Conservation (phyloP, 2,329 filamentous ascomycete genomes). For the Alternaria sp. region DNA sequence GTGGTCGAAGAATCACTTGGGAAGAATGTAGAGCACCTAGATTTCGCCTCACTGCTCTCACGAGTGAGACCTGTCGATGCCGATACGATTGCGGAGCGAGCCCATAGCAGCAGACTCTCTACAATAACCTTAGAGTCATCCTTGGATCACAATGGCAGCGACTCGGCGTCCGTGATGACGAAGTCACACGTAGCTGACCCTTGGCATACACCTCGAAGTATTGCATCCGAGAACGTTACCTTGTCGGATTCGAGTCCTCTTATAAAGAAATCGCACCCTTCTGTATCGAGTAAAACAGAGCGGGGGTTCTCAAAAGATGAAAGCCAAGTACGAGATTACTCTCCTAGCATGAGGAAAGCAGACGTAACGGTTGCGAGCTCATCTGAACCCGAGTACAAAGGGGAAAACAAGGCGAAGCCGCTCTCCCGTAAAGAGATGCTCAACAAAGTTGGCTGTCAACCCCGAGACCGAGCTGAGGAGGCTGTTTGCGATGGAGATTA, state of each 20-base stretch:
- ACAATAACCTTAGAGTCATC: neutral
- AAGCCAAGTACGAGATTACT: neutral
- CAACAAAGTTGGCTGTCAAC: conserved; percentile 31
- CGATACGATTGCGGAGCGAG: neutral
- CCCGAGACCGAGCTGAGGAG: conserved; percentile 31
- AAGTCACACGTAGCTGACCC: neutral
- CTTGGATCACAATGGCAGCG: neutral
- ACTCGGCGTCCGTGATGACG: neutral
- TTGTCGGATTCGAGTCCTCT: neutral
- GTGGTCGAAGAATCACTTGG: conserved; percentile 29
- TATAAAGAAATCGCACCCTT: neutral
- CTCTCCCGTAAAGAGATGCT: conserved; percentile 31
- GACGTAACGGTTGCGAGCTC: neutral
- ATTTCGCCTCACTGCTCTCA: conserved; percentile 28
- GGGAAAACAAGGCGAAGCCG: neutral
- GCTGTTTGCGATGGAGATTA: conserved; percentile 31
- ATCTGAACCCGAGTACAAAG: neutral
- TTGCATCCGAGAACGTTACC: neutral
- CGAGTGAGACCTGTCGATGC: conserved; percentile 4
- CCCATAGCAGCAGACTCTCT: conserved; percentile 13
- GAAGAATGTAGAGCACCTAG: conserved; percentile 27
- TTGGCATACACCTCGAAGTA: conserved; percentile 1
- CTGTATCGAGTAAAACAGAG: neutral
- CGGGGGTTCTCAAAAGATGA: neutral
- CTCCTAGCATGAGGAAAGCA: neutral